Evolutionary conservation across 2,329 filamentous ascomycete genomes (phyloP), one percentile per base, ranked within the genome.

Genomic region (Rhytidhysteron rufulum): DNA sequence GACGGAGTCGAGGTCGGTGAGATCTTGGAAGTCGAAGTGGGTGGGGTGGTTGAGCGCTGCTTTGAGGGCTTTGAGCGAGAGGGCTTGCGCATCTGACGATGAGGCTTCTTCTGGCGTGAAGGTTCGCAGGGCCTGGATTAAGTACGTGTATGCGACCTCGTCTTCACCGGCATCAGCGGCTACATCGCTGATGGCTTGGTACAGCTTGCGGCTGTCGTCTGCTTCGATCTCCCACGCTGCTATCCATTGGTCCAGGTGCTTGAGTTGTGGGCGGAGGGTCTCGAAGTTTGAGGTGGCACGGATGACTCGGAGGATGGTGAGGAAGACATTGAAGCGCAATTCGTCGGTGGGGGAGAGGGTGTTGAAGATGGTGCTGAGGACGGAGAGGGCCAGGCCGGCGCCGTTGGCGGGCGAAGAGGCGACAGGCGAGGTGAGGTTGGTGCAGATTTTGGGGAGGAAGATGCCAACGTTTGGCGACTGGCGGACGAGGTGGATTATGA

Each of bases 331-430:
- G 70, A 85, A 95, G 46, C 93, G 84, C 62, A 87, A 79, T 40
- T 88, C 83, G 62, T 89, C 85, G 59, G 83, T 75, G 46, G 83
- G 72, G 53, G 83, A 72, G 53, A 97, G 79, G 51, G 94, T 85
- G 78, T 98, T 98, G 83, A 97, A 98, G 62, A 98, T 82, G 57
- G 90, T 96, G 62, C 88, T 89, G 54, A 98, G 80, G 55, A 93
- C 86, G 53, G 88, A 89, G 55, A 97, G 84, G 50, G 89, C 88
- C 51, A 98, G 80, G 36, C 86, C 85, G 48, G 85, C 77, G 55
- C 90, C 88, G 72, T 95, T 90, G 54, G 84, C 75, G 39, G 89
- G 86, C 37, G 91, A 95, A 47, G 86, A 87, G 47, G 84, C 81
- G 63, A 97, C 82, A 49, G 93, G 91, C 66, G 88, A 85, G 46